Evolutionary conservation across 176 grass and related monocot species (phyloP).

Genomic region (Sorghum bicolor): Sorghum_bicolor_NCBIv3 NC_012872.2:73264501-73265000

Average conservation of each 20-base stretch:
- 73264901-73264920: background rate
- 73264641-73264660: slow-evolving; percentile 13
- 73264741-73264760: background rate
- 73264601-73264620: slow-evolving; percentile 5
- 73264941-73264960: too few relatives aligned
- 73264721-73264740: background rate
- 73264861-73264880: background rate
- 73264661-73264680: slow-evolving; percentile 17
- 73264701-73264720: background rate
- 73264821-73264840: background rate
- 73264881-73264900: background rate
- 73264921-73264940: background rate
- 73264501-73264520: background rate
- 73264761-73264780: background rate
- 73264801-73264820: too few relatives aligned
- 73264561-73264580: background rate
- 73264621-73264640: slow-evolving; percentile 32
- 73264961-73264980: too few relatives aligned
- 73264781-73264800: background rate
- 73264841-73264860: too few relatives aligned
- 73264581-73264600: too few relatives aligned
- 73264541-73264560: background rate
- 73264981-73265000: too few relatives aligned
- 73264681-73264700: slow-evolving; percentile 25
- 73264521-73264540: background rate